These are phyloP conservation scores for Diaporthe batatas DNA, from an alignment of 2,329 filamentous ascomycete genomes.

Conservation along the genomic window DNA sequence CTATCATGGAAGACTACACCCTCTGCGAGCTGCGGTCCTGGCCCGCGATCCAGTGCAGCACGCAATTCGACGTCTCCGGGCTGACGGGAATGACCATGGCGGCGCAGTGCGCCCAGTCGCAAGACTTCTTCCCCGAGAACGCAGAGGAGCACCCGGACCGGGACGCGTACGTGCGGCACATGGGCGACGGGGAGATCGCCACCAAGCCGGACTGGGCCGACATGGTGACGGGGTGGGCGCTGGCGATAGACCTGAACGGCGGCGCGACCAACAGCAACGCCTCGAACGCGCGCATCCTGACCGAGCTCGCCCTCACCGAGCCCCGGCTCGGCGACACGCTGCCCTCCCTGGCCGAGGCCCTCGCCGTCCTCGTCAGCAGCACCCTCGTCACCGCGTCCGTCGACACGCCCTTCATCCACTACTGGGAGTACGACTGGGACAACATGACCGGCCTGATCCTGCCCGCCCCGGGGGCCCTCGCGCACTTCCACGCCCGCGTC, in stretches of 20 bases:
- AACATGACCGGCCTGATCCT: slow-evolving; percentile 49
- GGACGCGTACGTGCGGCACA: slow-evolving; percentile 66
- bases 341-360: slow-evolving; percentile 79
- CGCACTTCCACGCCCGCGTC: slow-evolving; percentile 74
- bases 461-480: slow-evolving; percentile 57
- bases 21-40: slow-evolving; percentile 77
- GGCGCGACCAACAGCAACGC: slow-evolving; percentile 69
- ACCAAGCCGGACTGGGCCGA: slow-evolving; percentile 65
- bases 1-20: slow-evolving; percentile 64
- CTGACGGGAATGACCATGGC: slow-evolving; percentile 70
- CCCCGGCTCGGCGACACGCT: slow-evolving; percentile 61
- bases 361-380: slow-evolving; percentile 77
- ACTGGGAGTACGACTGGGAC: slow-evolving; percentile 60
- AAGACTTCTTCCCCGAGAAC: slow-evolving; percentile 31
- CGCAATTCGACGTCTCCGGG: slow-evolving; percentile 68
- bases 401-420: slow-evolving; percentile 71
- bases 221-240: slow-evolving; percentile 66
- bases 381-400: slow-evolving; percentile 73
- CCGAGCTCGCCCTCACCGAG: slow-evolving; percentile 63
- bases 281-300: slow-evolving; percentile 70
- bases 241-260: slow-evolving; percentile 67
- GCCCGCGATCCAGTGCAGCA: slow-evolving; percentile 75
- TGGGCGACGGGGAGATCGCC: slow-evolving; percentile 49
- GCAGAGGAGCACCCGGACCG: slow-evolving; percentile 53
- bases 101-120: slow-evolving; percentile 64